Percentiles rank a stretch among this genome's conserved stretches.
Evolutionary conservation across 1,139 yeast genomes (phyloP).

Genomic region (Scheffersomyces parashehatae): DNA sequence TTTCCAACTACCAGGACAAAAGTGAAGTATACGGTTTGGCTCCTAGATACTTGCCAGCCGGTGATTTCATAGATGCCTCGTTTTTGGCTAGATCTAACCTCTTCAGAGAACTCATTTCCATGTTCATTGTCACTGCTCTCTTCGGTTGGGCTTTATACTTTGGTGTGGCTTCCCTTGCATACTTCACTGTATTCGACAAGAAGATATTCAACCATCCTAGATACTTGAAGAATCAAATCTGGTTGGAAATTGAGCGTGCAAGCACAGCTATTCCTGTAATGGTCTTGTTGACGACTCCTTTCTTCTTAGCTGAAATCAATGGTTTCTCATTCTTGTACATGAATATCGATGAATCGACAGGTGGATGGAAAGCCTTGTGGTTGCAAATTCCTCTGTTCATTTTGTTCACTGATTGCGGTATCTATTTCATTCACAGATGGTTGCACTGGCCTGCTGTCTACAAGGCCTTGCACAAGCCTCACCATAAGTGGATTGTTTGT

Average conservation of each 20-base stretch:
- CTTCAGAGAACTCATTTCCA: conserved; percentile 66
- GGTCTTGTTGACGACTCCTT: conserved; percentile 86
- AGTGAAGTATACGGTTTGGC: conserved; percentile 40
- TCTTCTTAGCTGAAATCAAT: conserved; percentile 79
- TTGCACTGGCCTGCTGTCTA: conserved; percentile 89
- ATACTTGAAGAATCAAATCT: conserved; percentile 89
- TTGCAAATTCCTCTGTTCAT: conserved; percentile 76
- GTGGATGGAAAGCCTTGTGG: conserved; percentile 66
- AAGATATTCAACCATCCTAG: conserved; percentile 93
- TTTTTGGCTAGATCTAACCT: conserved; percentile 69
- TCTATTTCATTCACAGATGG: conserved; percentile 88
- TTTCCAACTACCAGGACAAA: conserved; percentile 29
- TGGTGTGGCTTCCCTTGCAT: conserved; percentile 73
- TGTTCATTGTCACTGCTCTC: conserved; percentile 70
- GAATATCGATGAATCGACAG: conserved; percentile 59
- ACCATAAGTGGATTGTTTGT: conserved; percentile 98
- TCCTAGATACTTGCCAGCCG: conserved; percentile 41
- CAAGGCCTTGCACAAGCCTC: conserved; percentile 92
- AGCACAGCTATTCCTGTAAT: conserved; percentile 79
- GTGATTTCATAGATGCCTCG: conserved; percentile 59
- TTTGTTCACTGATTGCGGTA: conserved; percentile 90
- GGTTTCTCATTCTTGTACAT: conserved; percentile 83
- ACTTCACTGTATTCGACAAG: conserved; percentile 77
- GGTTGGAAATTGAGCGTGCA: conserved; percentile 79
- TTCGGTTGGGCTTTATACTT: conserved; percentile 86